phyloP scores from a whole-genome alignment of 371 early-diverging fungal genomes.

The Mucor lusitanicus region DNA sequence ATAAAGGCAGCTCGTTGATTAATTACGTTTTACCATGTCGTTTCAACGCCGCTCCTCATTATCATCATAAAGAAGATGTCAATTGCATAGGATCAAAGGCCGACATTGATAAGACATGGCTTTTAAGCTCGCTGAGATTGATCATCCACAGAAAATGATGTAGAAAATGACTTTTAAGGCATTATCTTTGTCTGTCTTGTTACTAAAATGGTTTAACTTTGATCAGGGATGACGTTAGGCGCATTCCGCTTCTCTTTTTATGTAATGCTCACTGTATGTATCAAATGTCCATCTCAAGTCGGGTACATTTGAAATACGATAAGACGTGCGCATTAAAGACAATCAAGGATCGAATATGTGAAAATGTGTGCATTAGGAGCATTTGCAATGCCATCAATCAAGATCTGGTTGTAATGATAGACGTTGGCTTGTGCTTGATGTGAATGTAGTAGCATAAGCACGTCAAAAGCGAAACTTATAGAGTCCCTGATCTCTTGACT shows the following conservation, averaged over 20 bases:
- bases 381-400: not conserved
- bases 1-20: not conserved
- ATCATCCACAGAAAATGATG: not conserved
- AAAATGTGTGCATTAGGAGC: too few species aligned
- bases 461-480: not conserved
- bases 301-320: not conserved
- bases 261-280: not conserved
- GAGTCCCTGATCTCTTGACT: not conserved
- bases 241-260: not conserved
- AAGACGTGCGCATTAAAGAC: too few species aligned
- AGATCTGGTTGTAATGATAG: not conserved
- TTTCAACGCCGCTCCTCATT: not conserved
- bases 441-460: not conserved
- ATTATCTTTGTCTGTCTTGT: not conserved
- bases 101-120: slow-evolving; percentile 1
- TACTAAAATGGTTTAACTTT: slow-evolving; percentile 1
- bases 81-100: not conserved
- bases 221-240: not conserved
- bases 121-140: not conserved
- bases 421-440: not conserved
- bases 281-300: not conserved
- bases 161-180: not conserved
- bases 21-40: not conserved
- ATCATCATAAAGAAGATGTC: not conserved
- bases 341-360: too few species aligned